phyloP scores from a whole-genome alignment of 192 early-diverging fungal species.

The Entomortierella beljakovae region DNA sequence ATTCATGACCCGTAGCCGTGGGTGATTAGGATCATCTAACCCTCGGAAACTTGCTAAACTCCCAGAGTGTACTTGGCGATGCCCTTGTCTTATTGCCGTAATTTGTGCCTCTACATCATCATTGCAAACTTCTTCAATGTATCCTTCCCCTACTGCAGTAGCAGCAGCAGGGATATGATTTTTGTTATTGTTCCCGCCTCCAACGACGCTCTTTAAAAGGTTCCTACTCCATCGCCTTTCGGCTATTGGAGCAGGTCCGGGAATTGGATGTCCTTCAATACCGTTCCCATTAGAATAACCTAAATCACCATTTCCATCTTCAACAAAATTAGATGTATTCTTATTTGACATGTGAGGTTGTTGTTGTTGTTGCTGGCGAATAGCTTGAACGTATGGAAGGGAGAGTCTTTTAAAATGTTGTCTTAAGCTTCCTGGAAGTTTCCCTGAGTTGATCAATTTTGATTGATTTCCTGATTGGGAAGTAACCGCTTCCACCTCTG shows the following conservation, averaged over 20 bases:
- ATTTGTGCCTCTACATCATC: conserved; percentile 2
- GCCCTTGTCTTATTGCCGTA: neutral
- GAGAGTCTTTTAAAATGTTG: conserved; percentile 25
- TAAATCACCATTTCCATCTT: conserved; percentile 1
- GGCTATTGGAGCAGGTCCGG: conserved; percentile 3
- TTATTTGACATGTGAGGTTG: neutral
- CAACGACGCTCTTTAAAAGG: conserved; percentile 19
- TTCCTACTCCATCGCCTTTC: conserved; percentile 25
- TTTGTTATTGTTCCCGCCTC: neutral
- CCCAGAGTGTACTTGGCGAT: conserved; percentile 31
- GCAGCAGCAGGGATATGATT: neutral
- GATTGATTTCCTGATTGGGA: neutral
- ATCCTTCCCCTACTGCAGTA: neutral
- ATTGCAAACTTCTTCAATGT: neutral
- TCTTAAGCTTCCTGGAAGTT: conserved; percentile 8
- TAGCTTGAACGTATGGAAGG: conserved; percentile 31
- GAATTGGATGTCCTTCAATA: neutral
- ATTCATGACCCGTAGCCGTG: conserved; percentile 33
- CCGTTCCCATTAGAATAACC: neutral
- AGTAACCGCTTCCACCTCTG: neutral
- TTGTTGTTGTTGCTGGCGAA: conserved; percentile 31
- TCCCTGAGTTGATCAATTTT: neutral
- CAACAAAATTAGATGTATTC: neutral
- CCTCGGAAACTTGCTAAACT: conserved; percentile 41
- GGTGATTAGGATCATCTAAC: conserved; percentile 12